A percentile compares a stretch with the other conserved stretches of the same genome.
Evolutionary conservation across 2,329 filamentous ascomycete genomes (phyloP).

Genomic region (Huntiella bhutanensis): DNA sequence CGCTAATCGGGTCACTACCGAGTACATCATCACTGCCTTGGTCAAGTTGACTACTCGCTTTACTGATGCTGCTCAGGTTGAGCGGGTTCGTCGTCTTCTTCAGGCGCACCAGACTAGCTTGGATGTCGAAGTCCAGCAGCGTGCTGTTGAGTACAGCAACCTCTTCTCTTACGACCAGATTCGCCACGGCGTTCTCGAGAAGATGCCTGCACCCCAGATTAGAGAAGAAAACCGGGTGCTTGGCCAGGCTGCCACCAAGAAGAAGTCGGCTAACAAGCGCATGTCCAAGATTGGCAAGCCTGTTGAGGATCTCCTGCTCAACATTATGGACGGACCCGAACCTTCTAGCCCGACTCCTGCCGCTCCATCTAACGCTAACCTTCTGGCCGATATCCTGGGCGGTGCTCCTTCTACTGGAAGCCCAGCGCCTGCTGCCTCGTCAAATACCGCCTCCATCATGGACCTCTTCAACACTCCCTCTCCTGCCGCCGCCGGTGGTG

Average conservation of each 20-base stretch:
- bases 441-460: conserved; percentile 60
- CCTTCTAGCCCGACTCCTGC: conserved; percentile 27
- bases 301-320: conserved; percentile 77
- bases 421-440: conserved; percentile 30
- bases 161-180: conserved; percentile 83
- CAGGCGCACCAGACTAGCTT: conserved; percentile 65
- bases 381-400: conserved; percentile 81
- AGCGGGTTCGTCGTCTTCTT: conserved; percentile 64
- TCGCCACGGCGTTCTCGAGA: conserved; percentile 76
- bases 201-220: conserved; percentile 95
- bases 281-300: conserved; percentile 63
- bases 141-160: conserved; percentile 87
- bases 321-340: conserved; percentile 52
- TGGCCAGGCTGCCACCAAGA: conserved; percentile 49
- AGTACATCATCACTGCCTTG: conserved; percentile 87
- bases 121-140: conserved; percentile 89
- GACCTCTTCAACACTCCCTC: conserved; percentile 52
- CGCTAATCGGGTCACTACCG: conserved; percentile 71
- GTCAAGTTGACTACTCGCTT: conserved; percentile 90
- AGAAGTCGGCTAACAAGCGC: conserved; percentile 51
- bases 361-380: conserved; percentile 57
- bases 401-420: conserved; percentile 32
- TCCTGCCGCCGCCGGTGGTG: conserved; percentile 17
- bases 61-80: conserved; percentile 65
- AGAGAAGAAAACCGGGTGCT: conserved; percentile 85